phyloP scores from a whole-genome alignment of 2,329 filamentous ascomycete genomes.

The Colletotrichum karsti region DNA sequence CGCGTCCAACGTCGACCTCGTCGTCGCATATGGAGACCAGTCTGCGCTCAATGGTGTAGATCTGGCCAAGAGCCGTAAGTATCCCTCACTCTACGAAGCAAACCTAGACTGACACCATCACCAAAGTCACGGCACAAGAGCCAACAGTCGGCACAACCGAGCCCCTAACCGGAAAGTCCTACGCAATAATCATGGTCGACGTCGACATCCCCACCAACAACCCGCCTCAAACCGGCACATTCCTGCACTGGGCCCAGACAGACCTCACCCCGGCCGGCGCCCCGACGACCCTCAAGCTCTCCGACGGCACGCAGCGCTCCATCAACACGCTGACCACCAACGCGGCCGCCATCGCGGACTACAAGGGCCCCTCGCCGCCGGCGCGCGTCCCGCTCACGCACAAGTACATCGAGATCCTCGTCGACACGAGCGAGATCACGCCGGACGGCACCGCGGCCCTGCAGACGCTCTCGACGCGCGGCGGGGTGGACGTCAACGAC shows the following conservation, averaged over 20 bases:
- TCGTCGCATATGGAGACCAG: slow-evolving; percentile 46
- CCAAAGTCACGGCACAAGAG: slow-evolving; percentile 1
- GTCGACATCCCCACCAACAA: slow-evolving; percentile 50
- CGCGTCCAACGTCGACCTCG: slow-evolving; percentile 42
- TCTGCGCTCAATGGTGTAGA: slow-evolving; percentile 46
- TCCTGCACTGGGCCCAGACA: slow-evolving; percentile 56
- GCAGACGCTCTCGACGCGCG: slow-evolving; percentile 35
- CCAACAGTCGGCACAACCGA: slow-evolving; percentile 22
- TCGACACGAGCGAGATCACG: slow-evolving; percentile 42
- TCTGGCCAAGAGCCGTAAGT: slow-evolving; percentile 45
- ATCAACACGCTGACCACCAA: slow-evolving; percentile 6
- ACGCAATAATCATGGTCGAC: slow-evolving; percentile 51
- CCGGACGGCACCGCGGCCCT: slow-evolving; percentile 34
- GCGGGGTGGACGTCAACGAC: slow-evolving; percentile 39
- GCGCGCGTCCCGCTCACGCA: slow-evolving; percentile 45
- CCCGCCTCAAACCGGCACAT: slow-evolving; percentile 46
- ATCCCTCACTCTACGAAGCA: background rate
- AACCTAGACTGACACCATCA: background rate
- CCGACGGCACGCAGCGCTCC: background rate
- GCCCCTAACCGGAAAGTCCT: slow-evolving; percentile 34
- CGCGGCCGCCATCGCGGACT: slow-evolving; percentile 31
- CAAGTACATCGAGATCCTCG: slow-evolving; percentile 45
- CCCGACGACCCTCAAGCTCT: background rate
- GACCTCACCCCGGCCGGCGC: slow-evolving; percentile 35
- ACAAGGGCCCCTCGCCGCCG: slow-evolving; percentile 46